These are phyloP conservation scores for Mucor piriformis DNA, from an alignment of 371 early-diverging fungal genomes.

Conservation along the genomic window DNA sequence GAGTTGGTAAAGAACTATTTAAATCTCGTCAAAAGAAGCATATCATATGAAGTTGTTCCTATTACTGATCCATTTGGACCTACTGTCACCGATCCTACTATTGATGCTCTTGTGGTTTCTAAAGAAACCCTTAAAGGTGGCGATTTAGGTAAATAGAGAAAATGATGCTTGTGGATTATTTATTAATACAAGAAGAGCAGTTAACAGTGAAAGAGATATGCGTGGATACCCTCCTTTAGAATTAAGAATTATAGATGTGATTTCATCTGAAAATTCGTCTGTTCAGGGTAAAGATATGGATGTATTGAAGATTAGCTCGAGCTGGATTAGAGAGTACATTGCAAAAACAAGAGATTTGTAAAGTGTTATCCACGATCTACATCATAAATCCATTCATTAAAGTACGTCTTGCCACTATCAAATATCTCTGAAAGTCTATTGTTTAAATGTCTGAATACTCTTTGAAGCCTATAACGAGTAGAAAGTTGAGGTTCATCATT, in stretches of 20 bases:
- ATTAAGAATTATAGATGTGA: conserved; percentile 76
- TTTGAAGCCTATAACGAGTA: conserved; percentile 53
- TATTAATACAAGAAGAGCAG: conserved; percentile 31
- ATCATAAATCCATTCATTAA: conserved; percentile 57
- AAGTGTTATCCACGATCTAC: conserved; percentile 29
- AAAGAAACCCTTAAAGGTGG: conserved; percentile 85
- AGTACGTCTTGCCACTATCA: conserved; percentile 41
- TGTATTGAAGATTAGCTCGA: conserved; percentile 72
- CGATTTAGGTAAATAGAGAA: conserved; percentile 56
- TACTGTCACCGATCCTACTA: conserved; percentile 71
- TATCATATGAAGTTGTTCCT: conserved; percentile 66
- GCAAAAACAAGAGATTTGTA: conserved; percentile 6
- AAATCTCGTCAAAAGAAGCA: conserved; percentile 48
- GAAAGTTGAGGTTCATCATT: conserved; percentile 34
- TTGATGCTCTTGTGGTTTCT: conserved; percentile 88
- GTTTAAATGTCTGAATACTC: conserved; percentile 54
- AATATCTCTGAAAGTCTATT: conserved; percentile 49
- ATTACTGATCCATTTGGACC: conserved; percentile 91
- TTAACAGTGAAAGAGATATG: conserved; percentile 61
- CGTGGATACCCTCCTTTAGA: conserved; percentile 59
- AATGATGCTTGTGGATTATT: neutral
- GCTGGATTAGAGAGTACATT: conserved; percentile 61
- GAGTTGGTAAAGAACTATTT: conserved; percentile 64
- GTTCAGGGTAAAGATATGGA: conserved; percentile 45
- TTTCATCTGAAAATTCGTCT: conserved; percentile 53